A percentile compares a stretch with the other conserved stretches of the same genome.
phyloP scores from a whole-genome alignment of 192 early-diverging fungal species.

The Backusella tarrabulga region DNA sequence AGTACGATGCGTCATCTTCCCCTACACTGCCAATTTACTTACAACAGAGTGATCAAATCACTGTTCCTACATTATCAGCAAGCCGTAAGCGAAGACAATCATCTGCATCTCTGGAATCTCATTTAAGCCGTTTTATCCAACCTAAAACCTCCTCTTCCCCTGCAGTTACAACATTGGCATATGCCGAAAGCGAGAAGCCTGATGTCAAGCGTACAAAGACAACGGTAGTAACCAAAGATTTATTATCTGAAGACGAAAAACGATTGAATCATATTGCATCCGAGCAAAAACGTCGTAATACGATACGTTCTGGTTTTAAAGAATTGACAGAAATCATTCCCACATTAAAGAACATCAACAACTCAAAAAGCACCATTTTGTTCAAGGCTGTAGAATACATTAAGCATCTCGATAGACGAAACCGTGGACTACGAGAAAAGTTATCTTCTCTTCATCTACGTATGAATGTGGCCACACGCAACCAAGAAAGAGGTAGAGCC shows the following conservation, averaged over 20 bases:
- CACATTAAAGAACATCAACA: slow-evolving; percentile 65
- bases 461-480: slow-evolving; percentile 10
- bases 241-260: slow-evolving; percentile 72
- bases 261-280: slow-evolving; percentile 71
- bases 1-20: neutral
- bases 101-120: neutral
- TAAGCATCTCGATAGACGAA: slow-evolving; percentile 55
- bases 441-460: slow-evolving; percentile 22
- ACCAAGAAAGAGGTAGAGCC: neutral
- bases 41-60: slow-evolving; percentile 11
- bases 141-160: neutral
- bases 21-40: slow-evolving; percentile 6
- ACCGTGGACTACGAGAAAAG: slow-evolving; percentile 32
- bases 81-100: neutral
- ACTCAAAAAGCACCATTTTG: slow-evolving; percentile 66
- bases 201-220: neutral
- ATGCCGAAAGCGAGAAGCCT: neutral
- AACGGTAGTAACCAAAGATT: slow-evolving; percentile 25
- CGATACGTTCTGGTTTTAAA: slow-evolving; percentile 83
- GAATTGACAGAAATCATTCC: slow-evolving; percentile 87
- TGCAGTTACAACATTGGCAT: neutral
- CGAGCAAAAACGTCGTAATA: slow-evolving; percentile 72
- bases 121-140: neutral
- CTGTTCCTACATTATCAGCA: neutral
- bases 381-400: slow-evolving; percentile 71